Evolutionary conservation across 768 basidiomycete genomes (phyloP), one percentile per base, ranked within the genome.

Genomic region (Phanerochaete sordida): DNA sequence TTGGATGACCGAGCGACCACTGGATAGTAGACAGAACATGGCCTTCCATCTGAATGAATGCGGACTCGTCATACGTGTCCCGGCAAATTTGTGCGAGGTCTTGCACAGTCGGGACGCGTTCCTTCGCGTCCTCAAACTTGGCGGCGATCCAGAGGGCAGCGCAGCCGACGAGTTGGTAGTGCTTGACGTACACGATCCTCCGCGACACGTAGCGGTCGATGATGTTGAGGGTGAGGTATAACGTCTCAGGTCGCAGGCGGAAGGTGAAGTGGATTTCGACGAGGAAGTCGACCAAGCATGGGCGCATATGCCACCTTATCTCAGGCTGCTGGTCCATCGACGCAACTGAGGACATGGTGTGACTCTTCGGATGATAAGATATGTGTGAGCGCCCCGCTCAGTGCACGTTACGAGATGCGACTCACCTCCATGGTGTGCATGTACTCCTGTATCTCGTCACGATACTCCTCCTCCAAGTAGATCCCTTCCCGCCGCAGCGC

Each of bases 371-470:
- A 57, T 56, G 62, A 54, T 56, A 27, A 39, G 26, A 19, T 12
- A 15, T 26, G 31, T 28, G 30, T 35, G 45, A 51, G 48, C 27
- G 37, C 24, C 35, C 21, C 16, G 23, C 5, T 28, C 5, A 3
- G n/a, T 21, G 19, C 13, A 39, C 16, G 39, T 33, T 35, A 27
- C 50, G 56, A 35, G 13, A 45, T n/a, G 19, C 37, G 30, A 79
- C 92, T 76, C 66, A 98, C 97, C 93, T 99, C 96, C 93, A 97
- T 97, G 98, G 98, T 87, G 73, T 91, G 89, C 97, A 98, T 98
- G 77, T 98, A 97, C 57, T 79, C 82, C 59, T 86, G 82, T 59
- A 98, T 95, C 70, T 99, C 97, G 51, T 94, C 91, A 39, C 87
- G 84, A 71, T 99, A 98, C 74, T 98, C 96, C 70, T 94, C 93